Evolutionary conservation across 2,329 filamentous ascomycete species (phyloP).

Genomic region (Nothopassalora personata): DNA sequence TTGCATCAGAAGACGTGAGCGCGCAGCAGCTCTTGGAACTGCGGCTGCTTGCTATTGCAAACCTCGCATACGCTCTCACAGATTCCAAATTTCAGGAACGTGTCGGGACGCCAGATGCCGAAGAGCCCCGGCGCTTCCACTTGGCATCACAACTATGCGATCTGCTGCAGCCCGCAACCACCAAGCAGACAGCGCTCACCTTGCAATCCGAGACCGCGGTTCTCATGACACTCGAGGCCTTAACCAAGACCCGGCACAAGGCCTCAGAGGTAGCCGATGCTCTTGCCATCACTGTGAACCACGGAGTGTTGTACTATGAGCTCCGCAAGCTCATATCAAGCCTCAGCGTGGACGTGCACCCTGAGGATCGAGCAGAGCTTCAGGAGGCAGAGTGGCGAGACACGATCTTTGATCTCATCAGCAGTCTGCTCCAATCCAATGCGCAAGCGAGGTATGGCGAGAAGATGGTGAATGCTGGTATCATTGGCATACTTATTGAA

Average conservation of each 20-base stretch:
- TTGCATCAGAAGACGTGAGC: slow-evolving; percentile 59
- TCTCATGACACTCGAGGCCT: slow-evolving; percentile 74
- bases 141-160: slow-evolving; percentile 89
- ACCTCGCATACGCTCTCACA: slow-evolving; percentile 80
- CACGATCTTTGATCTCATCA: slow-evolving; percentile 78
- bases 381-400: slow-evolving; percentile 84
- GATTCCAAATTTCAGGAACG: slow-evolving; percentile 82
- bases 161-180: slow-evolving; percentile 75
- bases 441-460: slow-evolving; percentile 58
- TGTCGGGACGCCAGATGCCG: slow-evolving; percentile 77
- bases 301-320: slow-evolving; percentile 89
- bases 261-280: slow-evolving; percentile 78
- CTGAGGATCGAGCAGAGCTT: slow-evolving; percentile 53
- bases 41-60: slow-evolving; percentile 80
- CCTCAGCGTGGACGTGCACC: slow-evolving; percentile 57
- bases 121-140: slow-evolving; percentile 84
- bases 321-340: slow-evolving; percentile 84
- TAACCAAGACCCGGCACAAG: slow-evolving; percentile 72
- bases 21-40: slow-evolving; percentile 69
- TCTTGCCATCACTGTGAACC: slow-evolving; percentile 92
- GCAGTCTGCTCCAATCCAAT: slow-evolving; percentile 62
- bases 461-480: slow-evolving; percentile 79
- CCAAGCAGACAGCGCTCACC: slow-evolving; percentile 63
- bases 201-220: slow-evolving; percentile 76
- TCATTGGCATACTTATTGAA: slow-evolving; percentile 86